A percentile compares a stretch with the other conserved stretches of the same genome.
These are phyloP conservation scores for Saccharomyces mikatae DNA, from an alignment of 805 yeast genomes.

Conservation along the genomic window DNA sequence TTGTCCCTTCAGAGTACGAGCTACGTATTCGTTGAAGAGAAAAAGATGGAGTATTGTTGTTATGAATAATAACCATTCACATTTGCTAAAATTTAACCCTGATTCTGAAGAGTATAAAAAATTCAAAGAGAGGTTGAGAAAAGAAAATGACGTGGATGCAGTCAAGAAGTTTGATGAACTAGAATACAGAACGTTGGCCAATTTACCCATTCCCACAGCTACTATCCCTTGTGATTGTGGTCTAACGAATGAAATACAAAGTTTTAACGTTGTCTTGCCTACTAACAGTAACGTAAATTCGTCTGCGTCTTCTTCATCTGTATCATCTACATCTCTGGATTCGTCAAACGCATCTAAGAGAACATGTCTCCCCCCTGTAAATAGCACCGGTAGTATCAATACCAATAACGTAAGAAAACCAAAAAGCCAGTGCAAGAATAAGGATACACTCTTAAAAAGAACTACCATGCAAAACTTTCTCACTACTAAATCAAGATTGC, in stretches of 20 bases:
- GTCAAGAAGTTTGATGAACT: constrained; percentile 31
- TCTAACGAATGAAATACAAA: constrained; percentile 29
- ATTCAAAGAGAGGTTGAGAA: constrained; percentile 25
- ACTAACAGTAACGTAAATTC: constrained; percentile 2
- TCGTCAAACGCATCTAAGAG: background rate
- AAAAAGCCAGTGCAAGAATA: constrained; percentile 5
- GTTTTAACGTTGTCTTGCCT: constrained; percentile 30
- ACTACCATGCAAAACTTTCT: constrained; percentile 15
- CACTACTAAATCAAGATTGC: background rate
- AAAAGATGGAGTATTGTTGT: constrained; percentile 54
- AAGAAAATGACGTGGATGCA: constrained; percentile 26
- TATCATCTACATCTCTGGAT: background rate
- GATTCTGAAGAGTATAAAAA: constrained; percentile 30
- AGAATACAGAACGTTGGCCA: constrained; percentile 27
- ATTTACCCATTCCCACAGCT: constrained; percentile 27
- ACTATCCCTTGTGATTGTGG: constrained; percentile 34
- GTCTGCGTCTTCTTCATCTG: background rate
- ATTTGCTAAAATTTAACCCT: constrained; percentile 34
- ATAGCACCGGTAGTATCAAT: constrained; percentile 8
- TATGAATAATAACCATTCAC: constrained; percentile 54
- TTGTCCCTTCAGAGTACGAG: constrained; percentile 61
- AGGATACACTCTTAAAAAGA: constrained; percentile 13
- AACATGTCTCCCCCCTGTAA: background rate
- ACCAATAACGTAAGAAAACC: constrained; percentile 4
- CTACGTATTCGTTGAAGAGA: constrained; percentile 47